phyloP scores from a whole-genome alignment of 441 rosid genomes.

The Brassica balearica region DNA sequence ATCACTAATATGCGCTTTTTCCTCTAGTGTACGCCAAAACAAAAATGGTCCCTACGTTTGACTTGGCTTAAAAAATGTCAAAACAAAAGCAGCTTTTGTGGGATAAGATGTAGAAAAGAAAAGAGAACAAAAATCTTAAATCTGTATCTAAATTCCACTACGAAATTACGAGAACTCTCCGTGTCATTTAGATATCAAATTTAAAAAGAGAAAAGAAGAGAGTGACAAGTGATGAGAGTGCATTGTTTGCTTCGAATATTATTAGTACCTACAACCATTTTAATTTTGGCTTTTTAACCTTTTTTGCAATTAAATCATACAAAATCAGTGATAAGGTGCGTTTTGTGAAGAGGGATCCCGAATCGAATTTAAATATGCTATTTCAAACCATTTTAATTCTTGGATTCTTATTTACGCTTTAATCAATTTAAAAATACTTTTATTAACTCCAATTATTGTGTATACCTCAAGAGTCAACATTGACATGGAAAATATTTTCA shows the following conservation, averaged over 20 bases:
- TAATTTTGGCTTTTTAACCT: neutral
- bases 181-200: conserved; percentile 16
- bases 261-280: conserved; percentile 31
- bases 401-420: neutral
- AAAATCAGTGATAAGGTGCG: neutral
- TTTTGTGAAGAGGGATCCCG: neutral
- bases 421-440: neutral
- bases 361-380: conserved; percentile 12
- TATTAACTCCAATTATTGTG: neutral
- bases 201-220: conserved; percentile 10
- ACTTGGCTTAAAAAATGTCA: conserved; percentile 37
- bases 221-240: conserved; percentile 39
- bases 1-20: conserved; percentile 27
- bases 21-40: conserved; percentile 24
- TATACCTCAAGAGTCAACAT: conserved; percentile 6
- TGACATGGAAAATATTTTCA: neutral
- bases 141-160: conserved; percentile 40
- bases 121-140: conserved; percentile 22
- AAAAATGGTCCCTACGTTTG: conserved; percentile 39
- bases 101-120: conserved; percentile 38
- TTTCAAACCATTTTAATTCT: conserved; percentile 2
- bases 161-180: conserved; percentile 26
- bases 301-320: neutral
- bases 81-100: conserved; percentile 33
- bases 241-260: conserved; percentile 37